Conservation (phyloP, 78 protist species). For the Dictyostelium capitatum region DNA sequence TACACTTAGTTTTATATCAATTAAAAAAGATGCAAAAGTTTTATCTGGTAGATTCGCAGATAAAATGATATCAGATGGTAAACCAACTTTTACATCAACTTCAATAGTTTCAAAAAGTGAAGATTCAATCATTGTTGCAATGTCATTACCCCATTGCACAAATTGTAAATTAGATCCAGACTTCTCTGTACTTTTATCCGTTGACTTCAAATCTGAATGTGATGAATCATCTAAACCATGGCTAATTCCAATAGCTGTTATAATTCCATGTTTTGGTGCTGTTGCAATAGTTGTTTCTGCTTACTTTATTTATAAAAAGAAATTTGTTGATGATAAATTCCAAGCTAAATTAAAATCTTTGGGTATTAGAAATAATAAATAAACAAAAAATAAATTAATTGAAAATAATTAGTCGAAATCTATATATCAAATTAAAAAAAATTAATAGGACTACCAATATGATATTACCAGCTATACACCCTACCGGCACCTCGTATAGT, state of each 20-base stretch:
- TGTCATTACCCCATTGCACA: not conserved
- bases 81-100: not conserved
- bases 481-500: too few relatives aligned
- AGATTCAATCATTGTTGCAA: not conserved
- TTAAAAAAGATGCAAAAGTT: constrained; percentile 10
- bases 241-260: constrained; percentile 31
- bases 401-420: too few relatives aligned
- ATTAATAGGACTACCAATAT: too few relatives aligned
- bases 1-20: not conserved
- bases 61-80: not conserved
- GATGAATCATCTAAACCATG: not conserved
- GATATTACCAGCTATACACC: too few relatives aligned
- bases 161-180: constrained; percentile 26
- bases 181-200: not conserved
- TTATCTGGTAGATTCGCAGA: constrained; percentile 4
- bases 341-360: too few relatives aligned
- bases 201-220: not conserved
- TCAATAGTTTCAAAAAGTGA: not conserved
- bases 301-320: not conserved
- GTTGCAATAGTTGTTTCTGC: not conserved
- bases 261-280: not conserved
- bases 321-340: not conserved
- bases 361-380: too few relatives aligned
- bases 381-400: too few relatives aligned
- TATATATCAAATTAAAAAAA: too few relatives aligned